Percentiles rank a stretch among this genome's conserved stretches.
phyloP scores from a whole-genome alignment of 2,329 filamentous ascomycete species.

The Arthrocladium fulminans region DNA sequence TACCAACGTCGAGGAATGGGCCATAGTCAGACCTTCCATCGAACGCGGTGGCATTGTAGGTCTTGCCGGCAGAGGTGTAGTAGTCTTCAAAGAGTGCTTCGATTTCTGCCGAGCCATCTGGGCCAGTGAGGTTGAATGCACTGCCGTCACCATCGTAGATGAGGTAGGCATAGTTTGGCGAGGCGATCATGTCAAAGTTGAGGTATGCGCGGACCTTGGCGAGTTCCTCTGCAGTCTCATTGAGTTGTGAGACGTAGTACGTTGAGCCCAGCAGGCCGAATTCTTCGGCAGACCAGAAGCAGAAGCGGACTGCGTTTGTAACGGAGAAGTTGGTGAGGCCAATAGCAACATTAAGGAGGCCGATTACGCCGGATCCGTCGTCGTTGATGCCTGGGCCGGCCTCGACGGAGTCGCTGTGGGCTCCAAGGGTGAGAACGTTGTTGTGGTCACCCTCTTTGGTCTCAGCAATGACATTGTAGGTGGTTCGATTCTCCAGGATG shows the following conservation, averaged over 20 bases:
- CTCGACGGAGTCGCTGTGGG: slow-evolving; percentile 53
- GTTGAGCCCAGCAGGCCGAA: slow-evolving; percentile 53
- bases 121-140: slow-evolving; percentile 46
- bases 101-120: slow-evolving; percentile 59
- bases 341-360: slow-evolving; percentile 51
- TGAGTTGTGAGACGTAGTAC: slow-evolving; percentile 46
- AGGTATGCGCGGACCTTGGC: slow-evolving; percentile 58
- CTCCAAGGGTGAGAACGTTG: slow-evolving; percentile 51
- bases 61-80: slow-evolving; percentile 53
- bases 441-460: slow-evolving; percentile 50
- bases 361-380: slow-evolving; percentile 60
- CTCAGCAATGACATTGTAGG: slow-evolving; percentile 52
- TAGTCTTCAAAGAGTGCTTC: slow-evolving; percentile 59
- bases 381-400: slow-evolving; percentile 67
- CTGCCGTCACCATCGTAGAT: slow-evolving; percentile 52
- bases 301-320: slow-evolving; percentile 60
- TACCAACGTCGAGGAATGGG: slow-evolving; percentile 63
- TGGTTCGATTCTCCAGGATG: slow-evolving; percentile 39
- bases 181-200: slow-evolving; percentile 64
- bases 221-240: slow-evolving; percentile 36
- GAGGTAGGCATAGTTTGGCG: slow-evolving; percentile 47
- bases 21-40: slow-evolving; percentile 74
- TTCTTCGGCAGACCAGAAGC: slow-evolving; percentile 57
- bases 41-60: slow-evolving; percentile 64
- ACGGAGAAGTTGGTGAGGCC: slow-evolving; percentile 62